Evolutionary conservation across 805 yeast genomes (phyloP), one percentile per base, ranked within the genome.

Genomic region (Myxozyma neotropica): DNA sequence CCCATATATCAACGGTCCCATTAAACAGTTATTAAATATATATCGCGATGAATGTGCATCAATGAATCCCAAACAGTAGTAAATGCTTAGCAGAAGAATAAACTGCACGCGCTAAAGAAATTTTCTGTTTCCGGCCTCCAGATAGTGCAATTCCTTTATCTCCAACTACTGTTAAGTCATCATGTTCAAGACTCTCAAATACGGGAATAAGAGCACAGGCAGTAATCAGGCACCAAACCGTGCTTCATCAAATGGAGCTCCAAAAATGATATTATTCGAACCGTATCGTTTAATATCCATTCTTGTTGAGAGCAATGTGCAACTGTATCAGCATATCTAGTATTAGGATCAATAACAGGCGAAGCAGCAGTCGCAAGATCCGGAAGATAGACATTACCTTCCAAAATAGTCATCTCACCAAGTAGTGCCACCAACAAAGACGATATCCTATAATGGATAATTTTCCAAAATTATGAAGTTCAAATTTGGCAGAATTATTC

Each of bases 81-180:
- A 93, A 80, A 71, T 88, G 89, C 61, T 85, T 83, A 0, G 97
- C 86, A 69, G 83, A 82, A 1, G 96, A 90, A 72, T 93, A 93
- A 64, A 93, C 76, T 0, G 98, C 97, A 72, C 99, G 83, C 1
- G 99, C 99, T 57, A 93, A 78, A 0, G 97, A 90, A 35, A 93
- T 92, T 74, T 98, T 84, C 75, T 92, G 97, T 72, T 93, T 93
- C 75, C 93, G 99, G 59, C 98, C 98, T 68, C 98, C 99, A 24
- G 97, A 90, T 58, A 93, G 78, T 0, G 97, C 86, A 57, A 93
- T 89, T 73, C 99, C 99, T 77, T 93, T 92, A 75, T 93, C 99
- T 72, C 98, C 99, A 72, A 93, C 87, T 74, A 90, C 94, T 13
- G 99, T 93, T 70, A 82, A 80, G 75, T 93, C 99, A 64, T 98